Conservation (phyloP, 2,329 filamentous ascomycete genomes). For the Microsporum audouinii region DNA sequence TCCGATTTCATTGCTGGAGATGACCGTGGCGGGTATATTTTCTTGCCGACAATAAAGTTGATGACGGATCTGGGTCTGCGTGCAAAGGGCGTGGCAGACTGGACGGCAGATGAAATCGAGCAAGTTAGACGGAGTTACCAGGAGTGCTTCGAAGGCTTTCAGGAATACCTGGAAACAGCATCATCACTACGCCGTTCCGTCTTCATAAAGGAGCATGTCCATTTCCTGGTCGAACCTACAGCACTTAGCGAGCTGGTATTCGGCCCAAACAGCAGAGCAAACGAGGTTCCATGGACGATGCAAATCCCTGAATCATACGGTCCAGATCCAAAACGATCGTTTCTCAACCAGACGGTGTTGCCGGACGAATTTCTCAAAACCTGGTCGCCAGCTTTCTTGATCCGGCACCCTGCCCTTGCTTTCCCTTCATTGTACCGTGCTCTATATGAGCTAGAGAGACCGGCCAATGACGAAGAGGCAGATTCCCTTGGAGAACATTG, state of each 20-base stretch:
- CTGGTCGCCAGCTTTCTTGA: slow-evolving; percentile 25
- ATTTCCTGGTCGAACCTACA: slow-evolving; percentile 14
- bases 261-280: background rate
- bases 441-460: background rate
- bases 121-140: slow-evolving; percentile 19
- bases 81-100: slow-evolving; percentile 16
- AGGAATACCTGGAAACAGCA: slow-evolving; percentile 17
- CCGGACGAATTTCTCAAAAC: slow-evolving; percentile 26
- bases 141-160: slow-evolving; percentile 19
- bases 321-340: slow-evolving; percentile 17
- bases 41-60: slow-evolving; percentile 15
- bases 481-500: slow-evolving; percentile 4
- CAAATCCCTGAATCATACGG: slow-evolving; percentile 14
- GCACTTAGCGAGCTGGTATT: slow-evolving; percentile 3
- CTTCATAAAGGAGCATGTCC: slow-evolving; percentile 29
- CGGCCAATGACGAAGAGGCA: background rate
- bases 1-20: slow-evolving; percentile 13
- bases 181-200: slow-evolving; percentile 18
- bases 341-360: slow-evolving; percentile 24
- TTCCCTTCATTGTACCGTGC: slow-evolving; percentile 29
- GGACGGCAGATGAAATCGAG: slow-evolving; percentile 19
- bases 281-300: slow-evolving; percentile 7
- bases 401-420: slow-evolving; percentile 30
- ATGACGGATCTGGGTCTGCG: slow-evolving; percentile 8
- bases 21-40: slow-evolving; percentile 21